A percentile compares a stretch with the other conserved stretches of the same genome.
These are phyloP conservation scores for Adenanthera pavonina DNA, from an alignment of 306 rosid species.

Conservation along the genomic window DNA sequence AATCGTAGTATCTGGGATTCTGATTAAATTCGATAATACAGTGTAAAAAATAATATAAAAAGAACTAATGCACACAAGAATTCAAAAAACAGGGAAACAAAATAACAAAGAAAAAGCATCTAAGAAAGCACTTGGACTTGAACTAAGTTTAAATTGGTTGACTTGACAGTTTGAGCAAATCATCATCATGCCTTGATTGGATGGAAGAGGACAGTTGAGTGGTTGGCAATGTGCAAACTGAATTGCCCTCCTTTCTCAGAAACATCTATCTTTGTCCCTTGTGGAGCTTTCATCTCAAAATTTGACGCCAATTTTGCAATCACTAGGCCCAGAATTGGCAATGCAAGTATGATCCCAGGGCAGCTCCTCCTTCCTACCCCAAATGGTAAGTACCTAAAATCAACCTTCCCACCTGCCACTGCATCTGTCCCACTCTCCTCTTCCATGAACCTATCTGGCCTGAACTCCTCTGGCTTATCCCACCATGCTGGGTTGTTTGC, in stretches of 20 bases:
- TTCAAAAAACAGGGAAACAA: background rate
- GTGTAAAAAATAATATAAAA: background rate
- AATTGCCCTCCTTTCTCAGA: constrained; percentile 84
- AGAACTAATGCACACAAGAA: constrained; percentile 9
- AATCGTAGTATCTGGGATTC: no score
- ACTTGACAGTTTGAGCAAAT: background rate
- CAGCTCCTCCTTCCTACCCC: constrained; percentile 90
- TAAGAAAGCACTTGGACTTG: background rate
- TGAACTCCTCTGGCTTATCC: constrained; percentile 70
- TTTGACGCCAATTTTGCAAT: constrained; percentile 65
- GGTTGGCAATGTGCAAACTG: constrained; percentile 78
- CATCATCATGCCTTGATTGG: constrained; percentile 34
- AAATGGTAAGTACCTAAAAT: constrained; percentile 76
- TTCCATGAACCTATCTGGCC: constrained; percentile 80
- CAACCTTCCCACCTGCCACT: constrained; percentile 72
- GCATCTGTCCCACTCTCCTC: constrained; percentile 71
- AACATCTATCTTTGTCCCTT: constrained; percentile 57
- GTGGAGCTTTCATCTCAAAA: constrained; percentile 65
- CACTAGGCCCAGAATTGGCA: constrained; percentile 73
- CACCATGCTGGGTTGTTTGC: constrained; percentile 86
- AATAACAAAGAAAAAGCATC: background rate
- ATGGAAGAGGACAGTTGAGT: constrained; percentile 58
- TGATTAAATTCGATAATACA: background rate
- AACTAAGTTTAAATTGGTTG: background rate
- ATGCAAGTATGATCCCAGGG: constrained; percentile 84